Percentiles rank a stretch among this genome's conserved stretches.
These are phyloP conservation scores for Neonothopanus nambi DNA, from an alignment of 1,284 basidiomycete species.

Conservation along the genomic window DNA sequence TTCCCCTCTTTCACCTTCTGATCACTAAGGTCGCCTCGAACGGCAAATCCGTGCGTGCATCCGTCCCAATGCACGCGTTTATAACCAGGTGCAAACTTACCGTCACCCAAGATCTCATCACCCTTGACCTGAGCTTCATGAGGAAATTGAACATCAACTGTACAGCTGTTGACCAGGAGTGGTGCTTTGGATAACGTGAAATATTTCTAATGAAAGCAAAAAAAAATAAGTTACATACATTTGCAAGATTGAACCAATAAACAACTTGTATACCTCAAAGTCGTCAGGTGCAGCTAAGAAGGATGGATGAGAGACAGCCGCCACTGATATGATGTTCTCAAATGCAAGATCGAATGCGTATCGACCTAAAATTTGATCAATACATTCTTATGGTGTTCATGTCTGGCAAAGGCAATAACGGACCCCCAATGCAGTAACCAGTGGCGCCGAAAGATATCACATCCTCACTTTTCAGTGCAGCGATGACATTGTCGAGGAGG, in stretches of 20 bases:
- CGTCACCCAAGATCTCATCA: slow-evolving; percentile 57
- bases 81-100: slow-evolving; percentile 55
- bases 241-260: neutral
- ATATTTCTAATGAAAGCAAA: neutral
- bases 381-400: neutral
- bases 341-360: slow-evolving; percentile 11
- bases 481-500: slow-evolving; percentile 55
- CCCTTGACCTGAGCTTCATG: slow-evolving; percentile 44
- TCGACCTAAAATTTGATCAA: neutral
- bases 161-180: slow-evolving; percentile 10
- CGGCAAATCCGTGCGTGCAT: slow-evolving; percentile 7
- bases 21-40: slow-evolving; percentile 4
- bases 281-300: slow-evolving; percentile 56
- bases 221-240: no score
- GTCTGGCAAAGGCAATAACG: slow-evolving; percentile 10
- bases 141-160: slow-evolving; percentile 8
- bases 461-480: slow-evolving; percentile 55
- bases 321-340: slow-evolving; percentile 39
- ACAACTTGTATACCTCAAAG: slow-evolving; percentile 16
- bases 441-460: slow-evolving; percentile 59
- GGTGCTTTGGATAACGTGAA: neutral
- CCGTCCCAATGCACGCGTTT: slow-evolving; percentile 56
- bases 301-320: slow-evolving; percentile 38
- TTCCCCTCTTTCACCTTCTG: slow-evolving; percentile 7
- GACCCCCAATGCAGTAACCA: slow-evolving; percentile 74